These are phyloP conservation scores for Lachnellula suecica DNA, from an alignment of 2,329 filamentous ascomycete species.

Conservation along the genomic window DNA sequence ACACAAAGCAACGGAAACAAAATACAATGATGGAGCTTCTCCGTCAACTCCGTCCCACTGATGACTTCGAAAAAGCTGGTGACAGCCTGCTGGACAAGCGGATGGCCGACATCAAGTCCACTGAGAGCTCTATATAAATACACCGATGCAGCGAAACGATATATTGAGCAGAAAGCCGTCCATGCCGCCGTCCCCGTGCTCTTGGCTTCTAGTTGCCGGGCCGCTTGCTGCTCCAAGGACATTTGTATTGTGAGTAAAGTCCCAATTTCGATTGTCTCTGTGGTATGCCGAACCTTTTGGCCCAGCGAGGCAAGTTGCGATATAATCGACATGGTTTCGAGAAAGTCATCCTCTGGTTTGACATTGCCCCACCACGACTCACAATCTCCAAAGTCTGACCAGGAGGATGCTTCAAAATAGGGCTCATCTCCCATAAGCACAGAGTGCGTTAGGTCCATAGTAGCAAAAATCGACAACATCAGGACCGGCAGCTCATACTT, in stretches of 20 bases:
- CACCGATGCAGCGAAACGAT: constrained; percentile 36
- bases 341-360: constrained; percentile 29
- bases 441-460: constrained; percentile 42
- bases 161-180: constrained; percentile 38
- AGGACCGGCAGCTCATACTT: constrained; percentile 33
- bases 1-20: constrained; percentile 39
- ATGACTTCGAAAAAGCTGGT: constrained; percentile 37
- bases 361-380: constrained; percentile 43
- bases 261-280: constrained; percentile 24
- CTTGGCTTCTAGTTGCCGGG: constrained; percentile 12
- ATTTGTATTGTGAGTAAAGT: constrained; percentile 24
- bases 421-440: constrained; percentile 39
- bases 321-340: constrained; percentile 33
- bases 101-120: constrained; percentile 37
- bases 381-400: constrained; percentile 39
- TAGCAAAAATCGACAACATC: constrained; percentile 43
- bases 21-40: constrained; percentile 40
- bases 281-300: constrained; percentile 26
- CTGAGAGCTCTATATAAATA: constrained; percentile 44
- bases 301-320: constrained; percentile 36
- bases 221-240: constrained; percentile 27
- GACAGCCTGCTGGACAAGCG: constrained; percentile 40
- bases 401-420: constrained; percentile 37
- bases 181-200: constrained; percentile 31
- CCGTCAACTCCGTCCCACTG: constrained; percentile 35